Conservation (phyloP, 2,329 filamentous ascomycete genomes). For the Pseudogymnoascus sp. region DNA sequence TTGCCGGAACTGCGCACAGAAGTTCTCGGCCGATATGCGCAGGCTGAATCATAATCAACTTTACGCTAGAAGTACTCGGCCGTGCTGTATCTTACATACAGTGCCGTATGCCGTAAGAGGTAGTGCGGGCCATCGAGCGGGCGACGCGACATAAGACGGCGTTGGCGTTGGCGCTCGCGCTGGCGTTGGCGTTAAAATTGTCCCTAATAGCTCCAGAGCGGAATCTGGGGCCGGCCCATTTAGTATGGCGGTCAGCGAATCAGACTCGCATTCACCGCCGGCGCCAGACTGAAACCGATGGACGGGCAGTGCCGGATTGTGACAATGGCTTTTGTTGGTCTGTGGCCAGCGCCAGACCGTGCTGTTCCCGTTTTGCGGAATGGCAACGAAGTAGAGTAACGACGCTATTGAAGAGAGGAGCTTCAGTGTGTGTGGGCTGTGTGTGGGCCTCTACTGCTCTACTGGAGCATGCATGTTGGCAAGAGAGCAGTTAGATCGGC, state of each 20-base stretch:
- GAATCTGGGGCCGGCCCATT: constrained; percentile 7
- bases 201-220: neutral
- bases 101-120: neutral
- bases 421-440: neutral
- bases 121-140: neutral
- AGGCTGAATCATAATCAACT: no score
- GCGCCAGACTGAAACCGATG: neutral
- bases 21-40: neutral
- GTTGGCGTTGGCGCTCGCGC: neutral
- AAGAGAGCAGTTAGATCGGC: constrained; percentile 1
- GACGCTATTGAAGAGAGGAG: neutral
- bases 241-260: neutral
- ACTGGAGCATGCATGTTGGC: neutral
- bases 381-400: neutral
- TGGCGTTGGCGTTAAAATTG: constrained; percentile 1
- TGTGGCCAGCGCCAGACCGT: neutral
- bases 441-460: neutral
- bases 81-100: neutral
- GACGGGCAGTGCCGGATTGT: constrained; percentile 6
- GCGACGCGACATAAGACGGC: neutral
- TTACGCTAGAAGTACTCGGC: neutral
- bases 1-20: neutral
- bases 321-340: neutral
- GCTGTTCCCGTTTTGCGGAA: constrained; percentile 3
- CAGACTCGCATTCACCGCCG: neutral